phyloP scores from a whole-genome alignment of 495 filamentous ascomycete genomes.

The Mycothermus thermophilus region DNA sequence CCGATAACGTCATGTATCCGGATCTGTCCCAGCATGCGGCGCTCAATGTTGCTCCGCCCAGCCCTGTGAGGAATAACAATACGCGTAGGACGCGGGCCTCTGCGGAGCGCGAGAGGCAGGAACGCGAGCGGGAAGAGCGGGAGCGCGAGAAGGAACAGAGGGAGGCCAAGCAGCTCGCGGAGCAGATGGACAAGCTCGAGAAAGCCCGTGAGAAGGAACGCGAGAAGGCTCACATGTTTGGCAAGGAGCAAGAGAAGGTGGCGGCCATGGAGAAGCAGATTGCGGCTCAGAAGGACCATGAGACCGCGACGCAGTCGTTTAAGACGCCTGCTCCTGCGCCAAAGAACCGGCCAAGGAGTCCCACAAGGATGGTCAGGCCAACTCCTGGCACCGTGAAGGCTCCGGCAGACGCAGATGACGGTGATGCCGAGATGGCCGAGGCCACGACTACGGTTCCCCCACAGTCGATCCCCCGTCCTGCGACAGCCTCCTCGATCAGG shows the following conservation, averaged over 20 bases:
- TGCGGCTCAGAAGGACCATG: constrained; percentile 35
- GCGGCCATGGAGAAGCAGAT: constrained; percentile 29
- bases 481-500: constrained; percentile 35
- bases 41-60: constrained; percentile 18
- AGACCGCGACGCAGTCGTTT: constrained; percentile 20
- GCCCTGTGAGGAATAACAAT: constrained; percentile 33
- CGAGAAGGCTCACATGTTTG: constrained; percentile 45
- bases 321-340: constrained; percentile 13
- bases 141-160: constrained; percentile 27
- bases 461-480: constrained; percentile 39
- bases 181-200: constrained; percentile 44
- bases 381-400: constrained; percentile 40
- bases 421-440: constrained; percentile 37
- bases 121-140: constrained; percentile 47
- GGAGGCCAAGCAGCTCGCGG: constrained; percentile 30
- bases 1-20: constrained; percentile 29
- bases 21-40: constrained; percentile 25
- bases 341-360: constrained; percentile 15
- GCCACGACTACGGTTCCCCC: constrained; percentile 39
- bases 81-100: constrained; percentile 55
- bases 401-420: constrained; percentile 33
- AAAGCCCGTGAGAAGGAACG: constrained; percentile 42
- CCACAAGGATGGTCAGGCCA: constrained; percentile 29
- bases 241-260: constrained; percentile 26
- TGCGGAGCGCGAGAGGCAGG: constrained; percentile 50